Conservation (phyloP, 257 asterid genomes). For the Cinchona pubescens region DNA sequence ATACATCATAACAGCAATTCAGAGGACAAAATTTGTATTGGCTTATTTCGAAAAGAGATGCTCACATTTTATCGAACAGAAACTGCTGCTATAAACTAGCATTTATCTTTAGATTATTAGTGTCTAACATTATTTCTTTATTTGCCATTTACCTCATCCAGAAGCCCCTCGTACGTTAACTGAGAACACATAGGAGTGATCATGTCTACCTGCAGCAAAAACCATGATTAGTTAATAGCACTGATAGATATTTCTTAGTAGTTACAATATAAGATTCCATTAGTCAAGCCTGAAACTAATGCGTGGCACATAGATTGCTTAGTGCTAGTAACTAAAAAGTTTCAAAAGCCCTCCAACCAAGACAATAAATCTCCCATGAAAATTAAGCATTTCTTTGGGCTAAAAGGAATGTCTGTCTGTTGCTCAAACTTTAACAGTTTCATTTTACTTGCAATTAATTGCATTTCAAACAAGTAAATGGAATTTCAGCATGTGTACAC, state of each 20-base stretch:
- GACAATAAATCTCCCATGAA: not conserved
- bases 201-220: slow-evolving; percentile 87
- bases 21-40: not conserved
- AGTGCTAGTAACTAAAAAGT: not conserved
- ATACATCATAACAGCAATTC: slow-evolving; percentile 18
- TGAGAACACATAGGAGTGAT: slow-evolving; percentile 97
- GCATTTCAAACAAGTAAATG: not conserved
- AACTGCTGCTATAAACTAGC: not conserved
- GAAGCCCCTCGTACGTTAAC: slow-evolving; percentile 85
- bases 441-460: not conserved
- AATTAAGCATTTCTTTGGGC: not conserved
- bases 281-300: not conserved
- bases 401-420: not conserved
- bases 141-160: slow-evolving; percentile 67
- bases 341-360: not conserved
- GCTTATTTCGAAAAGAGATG: not conserved
- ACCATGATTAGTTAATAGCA: slow-evolving; percentile 13
- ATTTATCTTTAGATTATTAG: not conserved
- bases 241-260: not conserved
- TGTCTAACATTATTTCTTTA: not conserved
- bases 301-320: not conserved
- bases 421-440: not conserved
- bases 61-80: not conserved
- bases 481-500: not conserved
- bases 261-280: not conserved